These are phyloP conservation scores for Mucor indicus DNA, from an alignment of 371 early-diverging fungal species.

Conservation along the genomic window DNA sequence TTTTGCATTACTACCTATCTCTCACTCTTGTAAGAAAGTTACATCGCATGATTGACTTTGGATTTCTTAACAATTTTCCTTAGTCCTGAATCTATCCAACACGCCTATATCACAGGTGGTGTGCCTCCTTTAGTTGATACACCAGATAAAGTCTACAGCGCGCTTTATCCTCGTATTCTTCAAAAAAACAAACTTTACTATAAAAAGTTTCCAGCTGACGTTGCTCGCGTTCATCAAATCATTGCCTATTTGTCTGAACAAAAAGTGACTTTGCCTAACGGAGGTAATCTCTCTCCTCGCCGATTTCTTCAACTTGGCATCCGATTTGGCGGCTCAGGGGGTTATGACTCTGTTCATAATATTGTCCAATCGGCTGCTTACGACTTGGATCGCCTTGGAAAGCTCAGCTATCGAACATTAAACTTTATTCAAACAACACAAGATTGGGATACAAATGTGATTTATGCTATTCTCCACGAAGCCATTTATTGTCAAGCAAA, in stretches of 20 bases:
- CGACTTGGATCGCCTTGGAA: conserved; percentile 49
- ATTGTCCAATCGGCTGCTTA: conserved; percentile 49
- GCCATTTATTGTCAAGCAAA: conserved; percentile 67
- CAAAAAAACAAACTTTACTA: conserved; percentile 65
- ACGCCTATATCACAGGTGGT: conserved; percentile 71
- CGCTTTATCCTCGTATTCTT: conserved; percentile 59
- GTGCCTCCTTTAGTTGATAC: conserved; percentile 66
- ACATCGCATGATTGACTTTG: neutral
- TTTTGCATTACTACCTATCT: conserved; percentile 73
- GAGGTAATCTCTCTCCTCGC: conserved; percentile 64
- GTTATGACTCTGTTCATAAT: conserved; percentile 64
- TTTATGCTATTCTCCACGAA: conserved; percentile 73
- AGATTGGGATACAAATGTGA: conserved; percentile 60
- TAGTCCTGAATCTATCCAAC: conserved; percentile 63
- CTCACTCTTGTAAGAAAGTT: conserved; percentile 58
- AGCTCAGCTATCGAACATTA: conserved; percentile 52
- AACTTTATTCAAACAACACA: conserved; percentile 37
- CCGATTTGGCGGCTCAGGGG: conserved; percentile 63
- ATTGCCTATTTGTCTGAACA: conserved; percentile 48
- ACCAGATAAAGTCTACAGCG: conserved; percentile 64
- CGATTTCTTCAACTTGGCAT: conserved; percentile 74
- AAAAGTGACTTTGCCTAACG: conserved; percentile 57
- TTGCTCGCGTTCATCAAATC: conserved; percentile 61
- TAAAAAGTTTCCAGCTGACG: conserved; percentile 59
- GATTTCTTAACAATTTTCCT: neutral